phyloP scores from a whole-genome alignment of 495 filamentous ascomycete genomes.

The Aspergillus leporis region DNA sequence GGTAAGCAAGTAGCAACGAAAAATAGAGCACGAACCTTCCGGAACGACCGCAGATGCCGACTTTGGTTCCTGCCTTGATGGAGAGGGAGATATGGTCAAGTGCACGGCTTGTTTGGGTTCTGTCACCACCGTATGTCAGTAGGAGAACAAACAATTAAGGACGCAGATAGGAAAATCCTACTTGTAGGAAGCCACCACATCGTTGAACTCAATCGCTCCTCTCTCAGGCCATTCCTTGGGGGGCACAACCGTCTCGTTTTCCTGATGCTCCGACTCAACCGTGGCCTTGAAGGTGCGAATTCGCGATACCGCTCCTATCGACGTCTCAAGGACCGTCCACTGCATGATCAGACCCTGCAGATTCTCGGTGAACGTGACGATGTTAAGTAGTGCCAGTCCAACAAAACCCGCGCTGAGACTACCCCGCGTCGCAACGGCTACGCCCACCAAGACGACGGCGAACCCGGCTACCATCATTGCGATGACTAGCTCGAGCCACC shows the following conservation, averaged over 20 bases:
- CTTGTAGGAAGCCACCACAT: conserved; percentile 19
- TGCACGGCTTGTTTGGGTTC: not conserved
- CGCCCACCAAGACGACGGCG: conserved; percentile 33
- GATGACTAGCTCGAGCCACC: conserved; percentile 45
- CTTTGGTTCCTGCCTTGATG: not conserved
- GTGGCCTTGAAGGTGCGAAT: conserved; percentile 46
- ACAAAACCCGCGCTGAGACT: conserved; percentile 39
- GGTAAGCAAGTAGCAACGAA: not conserved
- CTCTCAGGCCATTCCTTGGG: conserved; percentile 30
- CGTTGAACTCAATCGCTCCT: conserved; percentile 39
- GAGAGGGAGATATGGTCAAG: not conserved
- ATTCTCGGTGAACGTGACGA: conserved; percentile 43
- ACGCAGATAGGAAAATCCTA: not conserved
- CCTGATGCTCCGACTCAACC: conserved; percentile 39
- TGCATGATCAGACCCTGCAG: conserved; percentile 35
- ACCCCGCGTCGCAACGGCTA: conserved; percentile 28
- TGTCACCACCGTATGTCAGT: not conserved
- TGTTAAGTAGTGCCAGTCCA: conserved; percentile 52
- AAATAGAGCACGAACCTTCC: not conserved
- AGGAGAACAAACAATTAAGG: not conserved
- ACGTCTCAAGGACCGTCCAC: conserved; percentile 49
- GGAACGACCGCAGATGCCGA: not conserved
- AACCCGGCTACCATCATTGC: conserved; percentile 39
- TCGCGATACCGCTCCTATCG: conserved; percentile 47
- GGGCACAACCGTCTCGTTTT: conserved; percentile 22